A percentile compares a stretch with the other conserved stretches of the same genome.
phyloP scores from a whole-genome alignment of 208 protist genomes.

The Balamuthia mandrillaris region DNA sequence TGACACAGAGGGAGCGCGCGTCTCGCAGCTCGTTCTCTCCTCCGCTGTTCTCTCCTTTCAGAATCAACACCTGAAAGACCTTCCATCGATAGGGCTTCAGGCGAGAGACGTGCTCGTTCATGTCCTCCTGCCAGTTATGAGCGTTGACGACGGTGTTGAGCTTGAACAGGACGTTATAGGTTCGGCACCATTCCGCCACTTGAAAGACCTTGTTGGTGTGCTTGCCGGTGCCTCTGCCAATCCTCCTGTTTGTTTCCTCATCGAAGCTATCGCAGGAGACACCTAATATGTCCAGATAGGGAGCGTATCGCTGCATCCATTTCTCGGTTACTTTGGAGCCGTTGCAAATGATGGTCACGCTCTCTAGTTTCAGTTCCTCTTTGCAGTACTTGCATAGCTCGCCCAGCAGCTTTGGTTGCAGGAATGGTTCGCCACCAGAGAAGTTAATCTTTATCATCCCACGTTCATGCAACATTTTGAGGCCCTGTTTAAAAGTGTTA shows the following conservation, averaged over 20 bases:
- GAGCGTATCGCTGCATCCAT: slow-evolving; percentile 6
- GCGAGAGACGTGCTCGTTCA: not conserved
- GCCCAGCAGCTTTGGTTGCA: no score
- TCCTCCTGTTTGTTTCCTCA: slow-evolving; percentile 6
- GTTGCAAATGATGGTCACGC: slow-evolving; percentile 18
- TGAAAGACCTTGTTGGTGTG: not conserved
- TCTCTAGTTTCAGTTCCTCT: not conserved
- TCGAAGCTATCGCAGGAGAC: slow-evolving; percentile 37
- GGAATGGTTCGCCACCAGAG: slow-evolving; percentile 18
- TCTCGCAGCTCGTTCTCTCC: not conserved
- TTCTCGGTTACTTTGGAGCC: not conserved
- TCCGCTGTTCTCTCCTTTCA: not conserved
- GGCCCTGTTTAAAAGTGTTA: not conserved
- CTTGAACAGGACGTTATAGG: slow-evolving; percentile 21
- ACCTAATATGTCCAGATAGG: slow-evolving; percentile 11
- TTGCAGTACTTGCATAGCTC: not conserved
- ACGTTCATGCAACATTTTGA: not conserved
- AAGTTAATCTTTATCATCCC: slow-evolving; percentile 33
- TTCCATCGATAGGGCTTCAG: slow-evolving; percentile 16
- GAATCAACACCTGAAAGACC: not conserved
- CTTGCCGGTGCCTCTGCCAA: slow-evolving; percentile 3
- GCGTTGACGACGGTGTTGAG: slow-evolving; percentile 45
- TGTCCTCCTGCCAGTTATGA: not conserved
- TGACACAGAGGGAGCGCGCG: not conserved
- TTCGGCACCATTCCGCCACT: not conserved